Base-by-base conservation (phyloP, 257 asterid genomes). In the Fraxinus quadrangulata region DNA sequence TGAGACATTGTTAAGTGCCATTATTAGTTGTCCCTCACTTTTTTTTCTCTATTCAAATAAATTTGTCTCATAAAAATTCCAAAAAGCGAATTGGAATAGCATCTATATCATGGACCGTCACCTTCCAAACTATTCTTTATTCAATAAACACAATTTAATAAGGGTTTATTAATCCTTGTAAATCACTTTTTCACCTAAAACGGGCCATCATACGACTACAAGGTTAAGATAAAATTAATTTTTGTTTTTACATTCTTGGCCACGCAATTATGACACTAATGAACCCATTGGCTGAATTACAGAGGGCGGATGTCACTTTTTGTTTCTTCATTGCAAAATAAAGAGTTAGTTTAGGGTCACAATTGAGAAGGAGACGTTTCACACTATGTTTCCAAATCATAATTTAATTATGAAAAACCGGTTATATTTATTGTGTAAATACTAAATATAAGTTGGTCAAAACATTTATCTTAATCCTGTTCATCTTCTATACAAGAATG, bases 271-370 rank as follows among this genome's bases (percentile, higher is more conserved):
- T 1, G 79, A 83, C 85, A 78, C 73, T 21, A 79, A 72, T 45
- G 33, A 73, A 81, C 74, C 87, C 75, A 72, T 23, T 79, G 84
- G 85, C 87, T 66, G 14, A 26, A 83, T 30, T 79, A 79, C 89
- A 74, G 77, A 65, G 81, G 83, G 89, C 87, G 81, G 76, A 66
- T 30, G 87, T 79, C 4, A 61, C 31, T 61, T n/a, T 21, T 10
- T 23, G 16, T 61, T 61, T 63, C 33, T 61, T 61, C 6, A 21
- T 9, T 24, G 19, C 33, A 61, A 61, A 61, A 2, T 24, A 8
- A 21, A 61, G 6, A 9, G 7, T 21, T 8, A 21, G 67, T 21
- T 24, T 61, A 21, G 14, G 5, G 67, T 61, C 31, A 3, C 28
- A 23, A 61, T 61, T 61, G 16, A 5, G 26, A 37, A 37, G 42